Conservation (phyloP, 305 asterid species). For the Solanum hybrid region DNA sequence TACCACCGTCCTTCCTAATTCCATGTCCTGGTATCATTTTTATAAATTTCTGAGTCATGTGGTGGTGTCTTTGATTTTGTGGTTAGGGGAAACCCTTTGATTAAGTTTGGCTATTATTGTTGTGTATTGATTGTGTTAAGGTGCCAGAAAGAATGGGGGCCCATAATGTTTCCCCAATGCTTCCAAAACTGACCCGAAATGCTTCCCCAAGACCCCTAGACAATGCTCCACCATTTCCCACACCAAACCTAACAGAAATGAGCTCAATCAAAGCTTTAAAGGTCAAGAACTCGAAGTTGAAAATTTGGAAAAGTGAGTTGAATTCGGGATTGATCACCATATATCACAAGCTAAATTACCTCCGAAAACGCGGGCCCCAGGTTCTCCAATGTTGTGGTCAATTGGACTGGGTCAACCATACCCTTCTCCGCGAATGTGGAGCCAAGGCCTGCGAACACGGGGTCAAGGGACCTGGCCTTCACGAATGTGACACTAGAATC, state of each 20-base stretch:
- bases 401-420: neutral
- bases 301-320: neutral
- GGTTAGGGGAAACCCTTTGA: neutral
- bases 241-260: neutral
- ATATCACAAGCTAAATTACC: neutral
- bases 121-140: neutral
- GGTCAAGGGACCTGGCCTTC: neutral
- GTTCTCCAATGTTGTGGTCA: neutral
- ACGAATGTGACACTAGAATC: neutral
- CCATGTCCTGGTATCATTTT: neutral
- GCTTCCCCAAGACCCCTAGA: neutral
- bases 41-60: no score
- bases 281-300: neutral
- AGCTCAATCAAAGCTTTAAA: neutral
- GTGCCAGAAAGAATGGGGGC: neutral
- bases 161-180: neutral
- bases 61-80: neutral
- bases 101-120: neutral
- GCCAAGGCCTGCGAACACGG: neutral
- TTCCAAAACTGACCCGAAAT: neutral
- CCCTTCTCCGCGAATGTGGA: neutral
- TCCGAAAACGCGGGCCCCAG: accelerated
- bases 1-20: neutral
- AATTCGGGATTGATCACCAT: neutral
- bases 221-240: neutral